Base-by-base conservation (phyloP, 768 basidiomycete genomes). In the Boletus rufocinnamomeus region DNA sequence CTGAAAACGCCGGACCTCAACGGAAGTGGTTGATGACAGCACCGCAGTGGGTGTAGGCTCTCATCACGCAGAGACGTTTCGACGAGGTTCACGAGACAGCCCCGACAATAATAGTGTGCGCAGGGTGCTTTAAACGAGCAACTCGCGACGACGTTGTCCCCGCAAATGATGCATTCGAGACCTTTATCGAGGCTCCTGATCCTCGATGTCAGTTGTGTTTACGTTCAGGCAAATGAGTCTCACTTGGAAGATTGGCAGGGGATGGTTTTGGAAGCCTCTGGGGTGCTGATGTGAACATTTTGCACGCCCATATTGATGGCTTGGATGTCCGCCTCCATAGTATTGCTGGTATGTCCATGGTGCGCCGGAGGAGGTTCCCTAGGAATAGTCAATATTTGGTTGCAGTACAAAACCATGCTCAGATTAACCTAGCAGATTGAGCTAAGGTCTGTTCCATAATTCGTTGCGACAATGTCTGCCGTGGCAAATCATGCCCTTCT, bases 11-110 rank as follows among this genome's bases (percentile, higher is more conserved):
- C 61, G 0, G 47, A 54, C 16, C 44, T 50, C 25, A 70, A 51
- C 2, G 76, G 69, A 41, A 84, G 72, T 0, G 67, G 66, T 35
- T 73, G 62, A 30, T 74, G 66, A 66, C 83, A 85, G 63, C 83
- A 86, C 37, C 79, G 76, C 10, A 82, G 72, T 0, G 84, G 84
- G 55, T 77, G 78, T 5, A 84, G 75, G 0, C 79, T 73, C 59
- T 85, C 84, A 60, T 86, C 84, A 4, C 69, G 72, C 13, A 75
- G 74, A 23, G 79, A 77, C 0, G 76, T 56, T 47, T 75, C 65
- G 19, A 80, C 78, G 35, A 84, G 76, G 34, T 71, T 68, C 1
- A 62, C 52, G 35, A 83, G 44, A 56, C 84, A 86, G n/a, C 53
- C 66, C 19, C 60, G 61, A 68, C 82, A 84, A 58, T 85, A 81